A percentile compares a stretch with the other conserved stretches of the same genome.
Conservation (phyloP, 345 rosid species). For the Ceriops decandra region DNA sequence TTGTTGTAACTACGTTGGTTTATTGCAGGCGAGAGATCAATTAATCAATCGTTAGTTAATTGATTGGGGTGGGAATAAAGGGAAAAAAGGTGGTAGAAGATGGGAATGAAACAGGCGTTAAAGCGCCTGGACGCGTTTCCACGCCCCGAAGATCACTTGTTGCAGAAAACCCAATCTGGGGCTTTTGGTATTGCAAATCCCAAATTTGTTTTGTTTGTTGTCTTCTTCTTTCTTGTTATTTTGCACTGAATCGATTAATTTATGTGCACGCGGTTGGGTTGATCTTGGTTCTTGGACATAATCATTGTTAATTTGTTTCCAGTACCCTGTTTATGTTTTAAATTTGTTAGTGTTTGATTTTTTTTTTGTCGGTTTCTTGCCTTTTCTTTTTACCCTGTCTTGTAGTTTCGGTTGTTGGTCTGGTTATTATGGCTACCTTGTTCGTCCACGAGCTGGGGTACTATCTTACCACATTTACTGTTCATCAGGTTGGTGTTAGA, state of each 20-base stretch:
- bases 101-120: slow-evolving; percentile 85
- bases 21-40: not conserved
- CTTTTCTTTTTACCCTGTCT: slow-evolving; percentile 12
- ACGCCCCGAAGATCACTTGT: slow-evolving; percentile 90
- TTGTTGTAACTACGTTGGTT: not conserved
- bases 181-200: slow-evolving; percentile 54
- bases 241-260: not conserved
- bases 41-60: not conserved
- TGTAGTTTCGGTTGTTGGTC: slow-evolving; percentile 83
- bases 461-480: slow-evolving; percentile 70
- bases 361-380: not conserved
- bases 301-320: not conserved
- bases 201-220: not conserved
- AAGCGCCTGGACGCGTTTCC: slow-evolving; percentile 92
- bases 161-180: slow-evolving; percentile 92
- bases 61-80: not conserved
- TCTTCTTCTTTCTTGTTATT: not conserved
- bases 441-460: slow-evolving; percentile 88
- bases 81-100: slow-evolving; percentile 15
- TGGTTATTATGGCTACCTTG: slow-evolving; percentile 73
- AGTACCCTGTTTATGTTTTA: not conserved
- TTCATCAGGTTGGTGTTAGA: slow-evolving; percentile 64
- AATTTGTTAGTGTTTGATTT: not conserved
- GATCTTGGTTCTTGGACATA: too few relatives aligned
- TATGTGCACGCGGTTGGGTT: too few relatives aligned